These are phyloP conservation scores for Kodamaea alishanica DNA, from an alignment of 1,139 yeast species.

Conservation along the genomic window DNA sequence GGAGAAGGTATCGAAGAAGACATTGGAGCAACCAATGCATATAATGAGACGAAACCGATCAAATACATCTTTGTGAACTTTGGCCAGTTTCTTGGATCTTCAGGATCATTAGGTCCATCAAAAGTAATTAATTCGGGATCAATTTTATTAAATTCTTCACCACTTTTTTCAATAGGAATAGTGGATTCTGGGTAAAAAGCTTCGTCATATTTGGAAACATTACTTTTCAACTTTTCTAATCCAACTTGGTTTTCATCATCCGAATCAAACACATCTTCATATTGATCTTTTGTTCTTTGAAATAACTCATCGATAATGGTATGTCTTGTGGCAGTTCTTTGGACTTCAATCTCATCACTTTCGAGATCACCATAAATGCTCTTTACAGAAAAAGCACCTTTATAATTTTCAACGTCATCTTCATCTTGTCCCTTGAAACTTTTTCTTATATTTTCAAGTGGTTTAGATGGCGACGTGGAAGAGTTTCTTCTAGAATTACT, in stretches of 20 bases:
- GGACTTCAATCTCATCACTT: constrained; percentile 17
- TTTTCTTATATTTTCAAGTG: constrained; percentile 15
- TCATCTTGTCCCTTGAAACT: constrained; percentile 10
- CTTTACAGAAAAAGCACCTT: constrained; percentile 19
- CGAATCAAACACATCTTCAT: constrained; percentile 11
- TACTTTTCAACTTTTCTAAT: constrained; percentile 3
- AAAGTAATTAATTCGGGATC: constrained; percentile 47
- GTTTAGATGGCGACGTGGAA: neutral
- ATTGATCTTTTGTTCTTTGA: constrained; percentile 12
- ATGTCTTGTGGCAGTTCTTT: constrained; percentile 20
- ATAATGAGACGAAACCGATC: constrained; percentile 36
- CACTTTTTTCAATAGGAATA: constrained; percentile 31
- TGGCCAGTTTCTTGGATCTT: constrained; percentile 42
- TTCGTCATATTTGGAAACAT: constrained; percentile 2
- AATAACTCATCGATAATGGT: constrained; percentile 20
- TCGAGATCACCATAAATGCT: constrained; percentile 36
- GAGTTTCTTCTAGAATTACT: too few species aligned
- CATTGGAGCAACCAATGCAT: constrained; percentile 46
- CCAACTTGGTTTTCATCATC: constrained; percentile 10
- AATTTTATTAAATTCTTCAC: constrained; percentile 34
- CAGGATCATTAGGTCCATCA: constrained; percentile 36
- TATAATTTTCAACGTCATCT: neutral
- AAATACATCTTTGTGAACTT: constrained; percentile 24
- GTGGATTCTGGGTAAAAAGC: constrained; percentile 15
- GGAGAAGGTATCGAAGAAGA: constrained; percentile 46